A percentile compares a stretch with the other conserved stretches of the same genome.
These are phyloP conservation scores for Vinca major DNA, from an alignment of 305 asterid species.

Conservation along the genomic window DNA sequence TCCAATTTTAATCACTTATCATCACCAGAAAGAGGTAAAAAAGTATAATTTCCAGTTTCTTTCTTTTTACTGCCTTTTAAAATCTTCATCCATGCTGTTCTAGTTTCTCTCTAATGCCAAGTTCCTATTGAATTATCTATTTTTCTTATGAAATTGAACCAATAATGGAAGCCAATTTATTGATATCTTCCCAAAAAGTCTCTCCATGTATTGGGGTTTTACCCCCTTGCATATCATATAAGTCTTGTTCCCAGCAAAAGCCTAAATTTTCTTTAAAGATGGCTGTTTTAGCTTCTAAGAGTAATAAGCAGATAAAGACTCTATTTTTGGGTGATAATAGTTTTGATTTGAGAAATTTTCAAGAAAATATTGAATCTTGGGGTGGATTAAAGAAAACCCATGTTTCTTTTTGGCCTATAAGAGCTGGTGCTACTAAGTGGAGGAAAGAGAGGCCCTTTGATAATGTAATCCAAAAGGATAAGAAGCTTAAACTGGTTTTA, in stretches of 20 bases:
- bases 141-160: constrained; percentile 15
- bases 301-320: constrained; percentile 28
- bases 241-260: constrained; percentile 28
- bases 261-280: constrained; percentile 27
- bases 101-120: constrained; percentile 11
- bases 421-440: constrained; percentile 71
- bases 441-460: constrained; percentile 88
- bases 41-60: constrained; percentile 7
- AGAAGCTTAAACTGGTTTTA: constrained; percentile 79
- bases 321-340: constrained; percentile 40
- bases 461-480: constrained; percentile 90
- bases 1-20: not conserved
- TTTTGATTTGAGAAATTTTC: constrained; percentile 19
- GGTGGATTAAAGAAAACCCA: constrained; percentile 27
- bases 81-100: constrained; percentile 1
- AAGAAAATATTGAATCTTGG: constrained; percentile 23
- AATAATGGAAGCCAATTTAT: constrained; percentile 46
- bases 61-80: too few species aligned
- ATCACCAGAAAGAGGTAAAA: constrained; percentile 4
- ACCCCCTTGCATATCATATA: constrained; percentile 47
- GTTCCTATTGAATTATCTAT: constrained; percentile 12
- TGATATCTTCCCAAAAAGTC: constrained; percentile 37
- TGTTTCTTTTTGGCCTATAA: constrained; percentile 28
- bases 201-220: constrained; percentile 35
- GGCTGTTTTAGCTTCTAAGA: constrained; percentile 23